Evolutionary conservation across 1,284 basidiomycete species (phyloP).

Genomic region (Coniophora puteana): DNA sequence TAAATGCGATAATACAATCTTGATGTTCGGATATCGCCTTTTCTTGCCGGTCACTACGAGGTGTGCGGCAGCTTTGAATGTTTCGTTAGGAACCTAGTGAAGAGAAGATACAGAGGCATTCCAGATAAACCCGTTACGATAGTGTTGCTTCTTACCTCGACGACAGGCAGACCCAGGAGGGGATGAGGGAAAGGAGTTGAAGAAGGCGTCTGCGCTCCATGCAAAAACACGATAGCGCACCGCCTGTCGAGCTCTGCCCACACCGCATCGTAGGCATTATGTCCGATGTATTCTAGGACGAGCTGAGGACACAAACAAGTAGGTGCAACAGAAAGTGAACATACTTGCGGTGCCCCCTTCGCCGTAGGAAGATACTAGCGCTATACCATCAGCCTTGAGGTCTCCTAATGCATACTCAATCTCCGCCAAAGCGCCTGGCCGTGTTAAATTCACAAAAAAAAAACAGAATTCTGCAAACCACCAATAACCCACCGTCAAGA

Average conservation of each 20-base stretch:
- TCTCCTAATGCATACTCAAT: conserved; percentile 55
- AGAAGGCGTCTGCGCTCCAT: conserved; percentile 62
- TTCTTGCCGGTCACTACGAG: conserved; percentile 68
- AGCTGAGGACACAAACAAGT: conserved; percentile 3
- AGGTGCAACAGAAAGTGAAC: conserved; percentile 9
- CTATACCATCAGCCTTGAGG: conserved; percentile 57
- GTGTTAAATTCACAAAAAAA: conserved; percentile 4
- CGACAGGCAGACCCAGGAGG: conserved; percentile 60
- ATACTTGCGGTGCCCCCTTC: conserved; percentile 40
- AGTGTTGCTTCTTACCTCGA: conserved; percentile 45
- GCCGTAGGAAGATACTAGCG: conserved; percentile 62
- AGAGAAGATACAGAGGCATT: conserved; percentile 11
- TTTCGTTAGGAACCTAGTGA: conserved; percentile 68
- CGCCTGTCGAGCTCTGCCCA: conserved; percentile 64
- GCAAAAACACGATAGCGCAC: conserved; percentile 59
- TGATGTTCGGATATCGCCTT: conserved; percentile 51
- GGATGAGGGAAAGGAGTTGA: conserved; percentile 59
- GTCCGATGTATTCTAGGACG: conserved; percentile 57
- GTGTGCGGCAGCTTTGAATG: conserved; percentile 73
- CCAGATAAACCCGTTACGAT: not conserved
- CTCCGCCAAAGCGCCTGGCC: conserved; percentile 56
- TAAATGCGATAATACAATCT: conserved; percentile 65
- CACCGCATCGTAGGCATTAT: conserved; percentile 56
- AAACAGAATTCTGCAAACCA: conserved; percentile 1
- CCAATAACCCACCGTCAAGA: conserved; percentile 41